Percentiles rank a stretch among this genome's conserved stretches.
These are phyloP conservation scores for Kewa caespitosa DNA, from an alignment of 179 eudicot species.

Conservation along the genomic window DNA sequence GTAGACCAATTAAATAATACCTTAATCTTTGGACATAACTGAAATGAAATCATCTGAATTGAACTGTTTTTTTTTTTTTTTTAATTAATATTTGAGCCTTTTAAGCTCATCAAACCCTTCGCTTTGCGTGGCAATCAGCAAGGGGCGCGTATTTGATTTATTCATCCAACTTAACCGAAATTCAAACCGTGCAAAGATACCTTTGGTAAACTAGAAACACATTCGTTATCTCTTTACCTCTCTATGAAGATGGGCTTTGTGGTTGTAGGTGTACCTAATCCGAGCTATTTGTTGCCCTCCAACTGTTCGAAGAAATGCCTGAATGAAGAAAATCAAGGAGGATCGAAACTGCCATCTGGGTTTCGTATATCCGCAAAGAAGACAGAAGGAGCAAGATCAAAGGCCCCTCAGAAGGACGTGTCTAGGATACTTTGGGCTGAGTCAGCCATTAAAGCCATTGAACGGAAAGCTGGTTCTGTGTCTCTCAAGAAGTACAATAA, in stretches of 20 bases:
- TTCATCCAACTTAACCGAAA: too few relatives aligned
- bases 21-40: too few relatives aligned
- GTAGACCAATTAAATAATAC: too few relatives aligned
- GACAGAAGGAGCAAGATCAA: constrained; percentile 17
- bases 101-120: too few relatives aligned
- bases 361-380: constrained; percentile 36
- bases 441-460: constrained; percentile 66
- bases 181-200: too few relatives aligned
- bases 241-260: background rate
- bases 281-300: constrained; percentile 26
- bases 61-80: too few relatives aligned
- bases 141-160: too few relatives aligned
- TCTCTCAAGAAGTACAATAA: constrained; percentile 53
- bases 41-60: too few relatives aligned
- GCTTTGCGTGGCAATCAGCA: too few relatives aligned
- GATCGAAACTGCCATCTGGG: constrained; percentile 12
- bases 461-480: constrained; percentile 61
- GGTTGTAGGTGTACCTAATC: constrained; percentile 2
- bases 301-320: constrained; percentile 52
- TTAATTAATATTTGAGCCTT: too few relatives aligned
- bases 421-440: constrained; percentile 74
- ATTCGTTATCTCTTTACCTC: too few relatives aligned
- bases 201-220: too few relatives aligned
- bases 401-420: constrained; percentile 56
- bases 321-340: constrained; percentile 18